A percentile compares a stretch with the other conserved stretches of the same genome.
These are phyloP conservation scores for Pilasporangium apinafurcum DNA, from an alignment of 352 stramenopile genomes.

Conservation along the genomic window DNA sequence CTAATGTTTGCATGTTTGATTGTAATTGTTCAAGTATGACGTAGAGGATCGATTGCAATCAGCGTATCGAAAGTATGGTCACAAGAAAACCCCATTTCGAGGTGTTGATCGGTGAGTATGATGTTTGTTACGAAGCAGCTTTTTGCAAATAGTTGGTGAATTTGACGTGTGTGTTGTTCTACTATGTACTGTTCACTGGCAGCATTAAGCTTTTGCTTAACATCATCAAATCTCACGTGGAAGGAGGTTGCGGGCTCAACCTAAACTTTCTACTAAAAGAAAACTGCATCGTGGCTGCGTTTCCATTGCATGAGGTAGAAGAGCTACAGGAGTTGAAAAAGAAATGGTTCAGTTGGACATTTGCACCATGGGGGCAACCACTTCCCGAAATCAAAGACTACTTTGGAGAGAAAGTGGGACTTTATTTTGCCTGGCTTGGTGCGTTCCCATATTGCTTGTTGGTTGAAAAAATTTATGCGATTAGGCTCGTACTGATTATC, in stretches of 20 bases:
- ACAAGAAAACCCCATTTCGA: constrained; percentile 66
- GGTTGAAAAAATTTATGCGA: not conserved
- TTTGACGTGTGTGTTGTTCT: not conserved
- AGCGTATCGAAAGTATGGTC: constrained; percentile 64
- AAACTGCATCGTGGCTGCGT: constrained; percentile 52
- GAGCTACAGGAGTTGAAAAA: constrained; percentile 37
- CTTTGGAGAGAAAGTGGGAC: constrained; percentile 88
- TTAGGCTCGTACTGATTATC: not conserved
- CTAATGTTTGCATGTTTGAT: not conserved
- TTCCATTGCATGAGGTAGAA: constrained; percentile 48
- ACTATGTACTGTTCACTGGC: not conserved
- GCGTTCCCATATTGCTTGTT: not conserved
- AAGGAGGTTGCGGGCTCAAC: constrained; percentile 59
- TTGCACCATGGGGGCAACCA: constrained; percentile 54
- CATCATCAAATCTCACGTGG: constrained; percentile 52
- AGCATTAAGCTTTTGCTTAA: constrained; percentile 72
- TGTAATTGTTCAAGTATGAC: constrained; percentile 55
- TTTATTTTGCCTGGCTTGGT: constrained; percentile 97
- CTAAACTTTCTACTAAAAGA: constrained; percentile 39
- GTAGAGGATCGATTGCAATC: constrained; percentile 50
- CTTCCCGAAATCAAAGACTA: constrained; percentile 70
- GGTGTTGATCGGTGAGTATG: constrained; percentile 46
- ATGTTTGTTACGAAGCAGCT: not conserved
- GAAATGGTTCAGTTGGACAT: constrained; percentile 65
- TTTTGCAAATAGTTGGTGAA: not conserved